phyloP scores from a whole-genome alignment of 768 basidiomycete species.

The Leccinum fibrillosum region DNA sequence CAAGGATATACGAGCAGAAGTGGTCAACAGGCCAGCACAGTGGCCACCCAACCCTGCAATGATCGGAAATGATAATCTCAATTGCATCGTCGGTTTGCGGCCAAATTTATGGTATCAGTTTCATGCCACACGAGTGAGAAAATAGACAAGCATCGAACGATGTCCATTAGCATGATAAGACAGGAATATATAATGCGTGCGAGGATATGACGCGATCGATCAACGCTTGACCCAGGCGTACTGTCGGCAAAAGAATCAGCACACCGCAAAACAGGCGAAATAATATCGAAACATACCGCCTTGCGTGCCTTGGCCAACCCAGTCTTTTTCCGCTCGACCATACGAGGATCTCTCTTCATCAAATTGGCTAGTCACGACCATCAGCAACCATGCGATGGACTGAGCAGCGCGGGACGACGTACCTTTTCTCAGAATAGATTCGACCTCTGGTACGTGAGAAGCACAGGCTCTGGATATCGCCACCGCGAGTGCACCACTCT shows the following conservation, averaged over 20 bases:
- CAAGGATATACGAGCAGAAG: background rate
- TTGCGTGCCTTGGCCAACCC: conserved; percentile 90
- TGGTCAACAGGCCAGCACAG: background rate
- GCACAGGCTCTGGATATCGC: conserved; percentile 75
- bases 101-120: background rate
- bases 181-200: conserved; percentile 1
- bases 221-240: conserved; percentile 97
- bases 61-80: background rate
- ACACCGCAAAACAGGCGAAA: background rate
- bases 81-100: background rate
- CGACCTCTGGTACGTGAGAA: conserved; percentile 65
- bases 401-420: background rate
- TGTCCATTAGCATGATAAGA: background rate
- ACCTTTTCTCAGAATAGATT: conserved; percentile 72
- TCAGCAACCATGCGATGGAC: background rate
- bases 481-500: conserved; percentile 82
- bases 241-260: conserved; percentile 36
- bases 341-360: conserved; percentile 87
- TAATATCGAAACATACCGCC: conserved; percentile 49
- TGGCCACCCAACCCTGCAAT: no score
- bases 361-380: conserved; percentile 60
- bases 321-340: conserved; percentile 99
- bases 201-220: conserved; percentile 4
- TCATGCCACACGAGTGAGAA: background rate
- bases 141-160: background rate